Evolutionary conservation across 2,329 filamentous ascomycete genomes (phyloP).

Genomic region (Pseudogymnoascus sp.): DNA sequence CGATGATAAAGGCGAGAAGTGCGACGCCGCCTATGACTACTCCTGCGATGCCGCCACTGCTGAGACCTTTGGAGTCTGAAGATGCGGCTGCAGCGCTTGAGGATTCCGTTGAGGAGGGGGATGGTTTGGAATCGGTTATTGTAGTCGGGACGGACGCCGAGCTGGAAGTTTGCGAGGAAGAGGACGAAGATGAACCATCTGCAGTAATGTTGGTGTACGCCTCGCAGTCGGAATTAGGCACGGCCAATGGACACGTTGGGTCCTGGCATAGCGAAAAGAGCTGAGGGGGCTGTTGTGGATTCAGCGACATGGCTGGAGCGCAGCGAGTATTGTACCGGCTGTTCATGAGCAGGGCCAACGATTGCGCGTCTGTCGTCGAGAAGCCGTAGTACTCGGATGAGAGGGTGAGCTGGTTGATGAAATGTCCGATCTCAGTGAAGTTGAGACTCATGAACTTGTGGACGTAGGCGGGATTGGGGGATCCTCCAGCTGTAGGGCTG

Average conservation of each 20-base stretch:
- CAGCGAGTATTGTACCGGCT: slow-evolving; percentile 26
- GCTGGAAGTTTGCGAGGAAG: slow-evolving; percentile 11
- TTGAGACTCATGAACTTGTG: slow-evolving; percentile 31
- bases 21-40: slow-evolving; percentile 23
- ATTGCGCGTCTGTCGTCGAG: slow-evolving; percentile 22
- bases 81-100: slow-evolving; percentile 4
- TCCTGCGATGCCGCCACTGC: slow-evolving; percentile 20
- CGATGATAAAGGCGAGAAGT: slow-evolving; percentile 18
- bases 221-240: slow-evolving; percentile 23
- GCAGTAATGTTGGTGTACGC: slow-evolving; percentile 22
- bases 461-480: slow-evolving; percentile 24
- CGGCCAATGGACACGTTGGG: slow-evolving; percentile 24
- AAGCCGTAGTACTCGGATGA: slow-evolving; percentile 25
- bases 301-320: slow-evolving; percentile 16
- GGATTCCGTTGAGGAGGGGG: not conserved
- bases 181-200: slow-evolving; percentile 13
- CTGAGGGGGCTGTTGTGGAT: slow-evolving; percentile 13
- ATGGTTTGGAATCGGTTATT: not conserved
- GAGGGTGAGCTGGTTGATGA: slow-evolving; percentile 26
- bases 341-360: slow-evolving; percentile 22
- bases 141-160: not conserved
- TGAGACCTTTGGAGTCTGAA: slow-evolving; percentile 9
- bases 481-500: slow-evolving; percentile 11
- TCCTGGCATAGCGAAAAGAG: slow-evolving; percentile 27
- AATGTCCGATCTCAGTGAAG: slow-evolving; percentile 25